Percentiles rank a stretch among this genome's conserved stretches.
Evolutionary conservation across 2,329 filamentous ascomycete species (phyloP).

Genomic region (Fusarium sp.): DNA sequence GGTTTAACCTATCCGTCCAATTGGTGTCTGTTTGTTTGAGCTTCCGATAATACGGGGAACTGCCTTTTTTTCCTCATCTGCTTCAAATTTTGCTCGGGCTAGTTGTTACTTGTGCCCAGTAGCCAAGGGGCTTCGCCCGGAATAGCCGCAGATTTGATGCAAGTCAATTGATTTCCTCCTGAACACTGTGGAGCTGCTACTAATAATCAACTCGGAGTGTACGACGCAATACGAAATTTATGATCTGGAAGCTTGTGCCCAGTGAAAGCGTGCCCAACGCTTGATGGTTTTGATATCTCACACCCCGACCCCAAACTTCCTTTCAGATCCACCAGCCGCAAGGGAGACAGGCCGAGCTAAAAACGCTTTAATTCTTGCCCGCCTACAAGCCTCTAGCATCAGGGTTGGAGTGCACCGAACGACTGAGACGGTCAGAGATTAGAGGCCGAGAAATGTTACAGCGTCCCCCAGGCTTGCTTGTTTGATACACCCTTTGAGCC

Average conservation of each 20-base stretch:
- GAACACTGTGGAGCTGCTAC: not conserved
- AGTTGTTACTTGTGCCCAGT: constrained; percentile 20
- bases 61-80: constrained; percentile 15
- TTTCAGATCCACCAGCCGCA: constrained; percentile 42
- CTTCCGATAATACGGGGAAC: constrained; percentile 21
- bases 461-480: constrained; percentile 21
- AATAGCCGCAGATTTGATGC: constrained; percentile 6
- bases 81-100: constrained; percentile 11
- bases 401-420: not conserved
- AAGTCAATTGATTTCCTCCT: constrained; percentile 1
- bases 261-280: constrained; percentile 24
- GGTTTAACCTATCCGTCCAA: constrained; percentile 40
- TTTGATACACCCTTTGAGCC: constrained; percentile 45
- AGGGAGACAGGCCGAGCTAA: constrained; percentile 46
- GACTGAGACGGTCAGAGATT: not conserved
- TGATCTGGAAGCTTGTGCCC: constrained; percentile 23
- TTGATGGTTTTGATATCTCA: constrained; percentile 37
- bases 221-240: constrained; percentile 20
- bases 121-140: constrained; percentile 20
- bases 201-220: constrained; percentile 19
- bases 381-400: constrained; percentile 24
- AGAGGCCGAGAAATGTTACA: not conserved
- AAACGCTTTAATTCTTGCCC: constrained; percentile 41
- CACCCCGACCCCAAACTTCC: constrained; percentile 27
- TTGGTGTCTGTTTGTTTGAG: constrained; percentile 33